Conservation (phyloP, 768 basidiomycete species). For the Lentinula lateritia region DNA sequence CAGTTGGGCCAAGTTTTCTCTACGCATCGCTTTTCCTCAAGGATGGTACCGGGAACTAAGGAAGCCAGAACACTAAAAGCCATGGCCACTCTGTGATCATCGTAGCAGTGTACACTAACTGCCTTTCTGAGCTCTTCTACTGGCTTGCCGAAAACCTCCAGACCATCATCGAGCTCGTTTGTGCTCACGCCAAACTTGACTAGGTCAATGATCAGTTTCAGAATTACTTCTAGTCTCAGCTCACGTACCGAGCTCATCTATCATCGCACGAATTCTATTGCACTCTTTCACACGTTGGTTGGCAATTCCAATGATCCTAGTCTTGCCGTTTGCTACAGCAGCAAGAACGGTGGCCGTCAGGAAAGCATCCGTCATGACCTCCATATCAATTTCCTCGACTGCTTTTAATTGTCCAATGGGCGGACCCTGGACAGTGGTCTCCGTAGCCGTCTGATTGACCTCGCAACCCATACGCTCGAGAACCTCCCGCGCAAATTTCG, state of each 20-base stretch:
- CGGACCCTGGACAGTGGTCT: conserved; percentile 91
- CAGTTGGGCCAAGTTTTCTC: conserved; percentile 99
- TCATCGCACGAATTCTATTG: conserved; percentile 95
- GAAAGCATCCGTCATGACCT: conserved; percentile 99
- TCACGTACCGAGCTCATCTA: conserved; percentile 83
- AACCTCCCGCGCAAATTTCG: conserved; percentile 89
- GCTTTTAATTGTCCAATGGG: conserved; percentile 76
- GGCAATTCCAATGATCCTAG: conserved; percentile 90
- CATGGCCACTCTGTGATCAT: conserved; percentile 99
- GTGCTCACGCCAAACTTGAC: conserved; percentile 95
- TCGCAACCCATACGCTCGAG: conserved; percentile 92
- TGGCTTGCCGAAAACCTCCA: conserved; percentile 81
- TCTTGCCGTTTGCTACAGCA: conserved; percentile 69
- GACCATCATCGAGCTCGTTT: conserved; percentile 87
- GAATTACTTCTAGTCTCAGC: not conserved
- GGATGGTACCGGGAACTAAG: conserved; percentile 64
- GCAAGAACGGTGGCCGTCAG: conserved; percentile 91
- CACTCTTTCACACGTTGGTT: conserved; percentile 99
- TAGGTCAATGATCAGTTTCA: conserved; percentile 21
- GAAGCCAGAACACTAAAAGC: conserved; percentile 88
- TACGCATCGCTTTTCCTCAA: conserved; percentile 96
- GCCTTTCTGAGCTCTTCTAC: conserved; percentile 57
- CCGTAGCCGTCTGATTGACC: conserved; percentile 81
- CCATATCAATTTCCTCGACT: conserved; percentile 91
- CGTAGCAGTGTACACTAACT: conserved; percentile 91